Conservation (phyloP, 2,329 filamentous ascomycete species). For the Cytospora schulzeri region DNA sequence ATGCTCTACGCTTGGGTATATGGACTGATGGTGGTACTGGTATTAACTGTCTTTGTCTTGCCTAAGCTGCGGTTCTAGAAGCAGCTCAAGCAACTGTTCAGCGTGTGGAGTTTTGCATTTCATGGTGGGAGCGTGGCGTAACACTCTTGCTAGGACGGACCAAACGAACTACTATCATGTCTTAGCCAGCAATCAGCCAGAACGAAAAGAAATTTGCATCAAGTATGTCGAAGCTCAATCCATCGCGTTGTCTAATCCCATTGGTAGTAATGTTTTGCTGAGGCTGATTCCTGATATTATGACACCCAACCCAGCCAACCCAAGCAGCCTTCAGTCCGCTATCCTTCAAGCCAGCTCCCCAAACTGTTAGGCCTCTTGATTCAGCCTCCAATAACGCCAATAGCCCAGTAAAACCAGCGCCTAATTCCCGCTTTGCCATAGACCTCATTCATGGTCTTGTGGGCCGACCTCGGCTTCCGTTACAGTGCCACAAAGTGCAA, state of each 20-base stretch:
- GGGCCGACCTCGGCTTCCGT: not conserved
- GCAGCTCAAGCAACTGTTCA: not conserved
- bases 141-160: not conserved
- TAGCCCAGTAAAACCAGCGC: not conserved
- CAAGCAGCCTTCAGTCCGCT: not conserved
- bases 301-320: not conserved
- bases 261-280: not conserved
- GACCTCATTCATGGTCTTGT: not conserved
- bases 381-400: not conserved
- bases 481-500: not conserved
- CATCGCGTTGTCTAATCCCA: conserved; percentile 3
- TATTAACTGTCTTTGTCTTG: conserved; percentile 80
- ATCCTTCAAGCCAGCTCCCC: not conserved
- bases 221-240: conserved; percentile 1
- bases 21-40: conserved; percentile 74
- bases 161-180: not conserved
- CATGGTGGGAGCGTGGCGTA: not conserved
- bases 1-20: conserved; percentile 84
- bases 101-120: not conserved
- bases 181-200: not conserved
- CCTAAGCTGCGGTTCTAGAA: conserved; percentile 82
- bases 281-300: not conserved
- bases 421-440: not conserved
- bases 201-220: not conserved
- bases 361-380: not conserved